A percentile compares a stretch with the other conserved stretches of the same genome.
phyloP scores from a whole-genome alignment of 192 early-diverging fungal genomes.

The Coemansia pectinata region DNA sequence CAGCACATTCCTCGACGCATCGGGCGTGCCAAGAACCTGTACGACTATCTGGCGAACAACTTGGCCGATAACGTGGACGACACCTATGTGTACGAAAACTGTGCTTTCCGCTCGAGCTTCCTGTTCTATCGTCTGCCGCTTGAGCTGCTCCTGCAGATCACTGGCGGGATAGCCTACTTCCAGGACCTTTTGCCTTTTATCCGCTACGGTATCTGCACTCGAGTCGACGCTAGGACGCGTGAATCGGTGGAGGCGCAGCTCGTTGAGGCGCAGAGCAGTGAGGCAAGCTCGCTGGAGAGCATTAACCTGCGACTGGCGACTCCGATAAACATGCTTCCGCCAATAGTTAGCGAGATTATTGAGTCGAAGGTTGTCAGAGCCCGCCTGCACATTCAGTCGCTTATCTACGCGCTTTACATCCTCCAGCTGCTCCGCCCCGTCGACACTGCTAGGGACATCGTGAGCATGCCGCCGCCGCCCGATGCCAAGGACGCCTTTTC shows the following conservation, averaged over 20 bases:
- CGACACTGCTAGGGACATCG: conserved; percentile 11
- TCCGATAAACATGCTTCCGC: conserved; percentile 28
- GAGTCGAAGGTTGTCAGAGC: not conserved
- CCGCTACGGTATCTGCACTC: conserved; percentile 16
- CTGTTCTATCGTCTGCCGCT: conserved; percentile 31
- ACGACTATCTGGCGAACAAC: conserved; percentile 15
- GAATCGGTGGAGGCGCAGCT: not conserved
- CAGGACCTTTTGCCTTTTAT: conserved; percentile 21
- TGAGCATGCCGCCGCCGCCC: conserved; percentile 14
- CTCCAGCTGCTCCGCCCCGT: conserved; percentile 42
- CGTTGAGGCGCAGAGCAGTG: too few species aligned
- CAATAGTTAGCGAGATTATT: not conserved
- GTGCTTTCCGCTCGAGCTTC: conserved; percentile 17
- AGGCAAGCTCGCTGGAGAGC: conserved; percentile 13
- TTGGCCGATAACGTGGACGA: conserved; percentile 20
- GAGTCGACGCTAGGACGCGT: not conserved
- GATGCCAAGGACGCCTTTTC: conserved; percentile 25
- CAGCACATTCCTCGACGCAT: conserved; percentile 10
- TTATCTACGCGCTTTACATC: conserved; percentile 17
- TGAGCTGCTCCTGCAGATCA: conserved; percentile 22
- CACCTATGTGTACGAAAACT: conserved; percentile 19
- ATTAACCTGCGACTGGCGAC: conserved; percentile 27
- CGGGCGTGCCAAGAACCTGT: conserved; percentile 27
- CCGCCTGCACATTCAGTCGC: conserved; percentile 17
- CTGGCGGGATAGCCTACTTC: conserved; percentile 15